Conservation (phyloP, 139 green algal species). For the Pycnococcus provasolii region DNA sequence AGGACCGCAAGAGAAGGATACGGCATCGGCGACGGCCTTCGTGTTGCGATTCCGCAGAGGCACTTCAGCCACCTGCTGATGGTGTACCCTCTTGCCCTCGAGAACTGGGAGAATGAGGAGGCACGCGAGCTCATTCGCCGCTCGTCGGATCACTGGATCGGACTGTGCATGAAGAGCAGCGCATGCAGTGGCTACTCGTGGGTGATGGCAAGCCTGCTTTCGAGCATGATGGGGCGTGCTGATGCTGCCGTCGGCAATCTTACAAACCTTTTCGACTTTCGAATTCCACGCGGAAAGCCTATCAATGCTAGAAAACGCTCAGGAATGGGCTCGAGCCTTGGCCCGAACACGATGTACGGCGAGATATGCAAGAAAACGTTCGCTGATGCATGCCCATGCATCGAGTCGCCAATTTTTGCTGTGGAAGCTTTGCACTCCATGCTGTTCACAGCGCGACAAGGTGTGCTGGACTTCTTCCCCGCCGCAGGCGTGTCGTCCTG, state of each 20-base stretch:
- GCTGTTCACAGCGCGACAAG: not conserved
- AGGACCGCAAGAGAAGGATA: not conserved
- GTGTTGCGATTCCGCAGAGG: not conserved
- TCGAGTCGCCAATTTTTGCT: not conserved
- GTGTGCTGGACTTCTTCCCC: too few relatives aligned
- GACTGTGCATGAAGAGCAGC: not conserved
- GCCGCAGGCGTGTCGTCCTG: too few relatives aligned
- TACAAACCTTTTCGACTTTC: conserved; percentile 1
- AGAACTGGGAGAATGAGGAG: not conserved
- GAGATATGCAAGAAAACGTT: conserved; percentile 9
- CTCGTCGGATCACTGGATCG: conserved; percentile 4
- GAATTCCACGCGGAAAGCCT: not conserved
- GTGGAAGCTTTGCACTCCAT: not conserved
- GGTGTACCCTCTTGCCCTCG: conserved; percentile 8
- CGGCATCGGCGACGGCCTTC: not conserved
- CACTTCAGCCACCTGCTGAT: conserved; percentile 13
- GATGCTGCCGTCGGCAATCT: conserved; percentile 4
- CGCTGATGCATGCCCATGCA: conserved; percentile 1
- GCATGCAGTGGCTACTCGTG: conserved; percentile 2
- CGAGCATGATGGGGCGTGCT: not conserved
- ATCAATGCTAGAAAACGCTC: not conserved
- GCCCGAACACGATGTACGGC: conserved; percentile 11
- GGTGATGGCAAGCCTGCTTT: not conserved
- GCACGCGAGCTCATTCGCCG: conserved; percentile 1
- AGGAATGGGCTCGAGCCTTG: conserved; percentile 1